These are phyloP conservation scores for Candida ortonii DNA, from an alignment of 805 yeast genomes.

Conservation along the genomic window DNA sequence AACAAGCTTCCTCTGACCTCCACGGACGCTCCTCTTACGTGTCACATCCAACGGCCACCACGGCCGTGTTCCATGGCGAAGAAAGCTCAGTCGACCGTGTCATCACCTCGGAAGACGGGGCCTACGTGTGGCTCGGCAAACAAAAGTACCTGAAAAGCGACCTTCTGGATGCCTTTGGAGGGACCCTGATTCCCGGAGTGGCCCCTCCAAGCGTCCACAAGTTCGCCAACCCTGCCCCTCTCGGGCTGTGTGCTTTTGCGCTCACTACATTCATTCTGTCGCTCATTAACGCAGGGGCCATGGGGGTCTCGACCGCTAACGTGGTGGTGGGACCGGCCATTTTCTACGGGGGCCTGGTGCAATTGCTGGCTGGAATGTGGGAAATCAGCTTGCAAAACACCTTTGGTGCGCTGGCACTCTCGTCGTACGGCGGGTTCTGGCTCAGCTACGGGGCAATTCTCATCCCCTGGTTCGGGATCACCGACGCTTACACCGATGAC, in stretches of 20 bases:
- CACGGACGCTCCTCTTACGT: conserved; percentile 11
- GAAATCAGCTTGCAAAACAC: conserved; percentile 75
- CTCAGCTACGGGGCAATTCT: conserved; percentile 65
- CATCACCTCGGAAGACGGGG: conserved; percentile 55
- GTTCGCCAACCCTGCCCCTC: conserved; percentile 73
- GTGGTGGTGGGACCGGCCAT: conserved; percentile 64
- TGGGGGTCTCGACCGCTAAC: conserved; percentile 61
- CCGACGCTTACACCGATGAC: conserved; percentile 45
- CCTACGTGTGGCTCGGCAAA: conserved; percentile 68
- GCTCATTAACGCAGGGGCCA: conserved; percentile 59
- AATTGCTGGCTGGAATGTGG: conserved; percentile 71
- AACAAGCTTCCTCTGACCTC: conserved; percentile 19
- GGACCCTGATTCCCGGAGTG: conserved; percentile 73
- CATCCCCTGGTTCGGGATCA: conserved; percentile 56
- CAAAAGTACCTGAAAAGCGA: conserved; percentile 64
- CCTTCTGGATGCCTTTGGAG: conserved; percentile 70
- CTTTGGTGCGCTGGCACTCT: conserved; percentile 65
- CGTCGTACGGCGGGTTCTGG: conserved; percentile 75
- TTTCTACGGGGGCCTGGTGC: conserved; percentile 73
- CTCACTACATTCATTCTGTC: conserved; percentile 65
- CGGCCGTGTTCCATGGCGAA: too few relatives aligned
- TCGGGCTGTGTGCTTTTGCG: conserved; percentile 72
- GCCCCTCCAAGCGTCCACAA: conserved; percentile 55
- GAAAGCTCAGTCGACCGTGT: conserved; percentile 21
- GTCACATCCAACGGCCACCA: conserved; percentile 25